phyloP scores from a whole-genome alignment of 2,329 filamentous ascomycete genomes.

The Nannizzia gypsea region DNA sequence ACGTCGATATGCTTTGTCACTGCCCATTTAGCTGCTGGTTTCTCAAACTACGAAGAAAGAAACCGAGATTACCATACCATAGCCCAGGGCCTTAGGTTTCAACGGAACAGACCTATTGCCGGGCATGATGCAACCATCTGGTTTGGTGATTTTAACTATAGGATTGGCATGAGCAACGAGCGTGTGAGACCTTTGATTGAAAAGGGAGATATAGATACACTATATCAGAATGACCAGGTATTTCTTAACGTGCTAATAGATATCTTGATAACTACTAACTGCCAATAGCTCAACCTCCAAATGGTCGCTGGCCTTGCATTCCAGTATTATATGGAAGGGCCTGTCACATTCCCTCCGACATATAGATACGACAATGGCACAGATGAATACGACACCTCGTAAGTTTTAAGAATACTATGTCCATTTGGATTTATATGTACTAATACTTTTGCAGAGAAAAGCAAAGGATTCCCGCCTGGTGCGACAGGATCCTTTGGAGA shows the following conservation, averaged over 20 bases:
- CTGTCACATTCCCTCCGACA: slow-evolving; percentile 79
- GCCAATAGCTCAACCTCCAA: slow-evolving; percentile 66
- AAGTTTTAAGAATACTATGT: slow-evolving; percentile 25
- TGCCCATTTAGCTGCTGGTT: slow-evolving; percentile 88
- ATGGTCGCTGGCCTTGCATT: slow-evolving; percentile 90
- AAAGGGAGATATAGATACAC: slow-evolving; percentile 57
- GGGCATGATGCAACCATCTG: slow-evolving; percentile 87
- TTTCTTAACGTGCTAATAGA: slow-evolving; percentile 7
- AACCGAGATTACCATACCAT: slow-evolving; percentile 91
- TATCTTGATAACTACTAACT: background rate
- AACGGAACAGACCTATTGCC: slow-evolving; percentile 79
- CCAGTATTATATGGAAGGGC: slow-evolving; percentile 79
- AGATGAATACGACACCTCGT: slow-evolving; percentile 86
- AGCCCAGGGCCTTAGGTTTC: slow-evolving; percentile 74
- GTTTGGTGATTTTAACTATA: slow-evolving; percentile 97
- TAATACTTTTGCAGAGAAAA: slow-evolving; percentile 58
- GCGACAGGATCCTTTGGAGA: slow-evolving; percentile 81
- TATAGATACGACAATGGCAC: slow-evolving; percentile 90
- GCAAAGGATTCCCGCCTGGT: slow-evolving; percentile 90
- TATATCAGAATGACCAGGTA: slow-evolving; percentile 88
- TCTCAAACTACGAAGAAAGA: slow-evolving; percentile 90
- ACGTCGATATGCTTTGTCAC: slow-evolving; percentile 93
- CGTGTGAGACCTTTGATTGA: slow-evolving; percentile 63
- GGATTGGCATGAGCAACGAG: slow-evolving; percentile 74
- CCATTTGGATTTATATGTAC: slow-evolving; percentile 7